Conservation (phyloP, 1,284 basidiomycete genomes). For the Nidula niveotomentosa region DNA sequence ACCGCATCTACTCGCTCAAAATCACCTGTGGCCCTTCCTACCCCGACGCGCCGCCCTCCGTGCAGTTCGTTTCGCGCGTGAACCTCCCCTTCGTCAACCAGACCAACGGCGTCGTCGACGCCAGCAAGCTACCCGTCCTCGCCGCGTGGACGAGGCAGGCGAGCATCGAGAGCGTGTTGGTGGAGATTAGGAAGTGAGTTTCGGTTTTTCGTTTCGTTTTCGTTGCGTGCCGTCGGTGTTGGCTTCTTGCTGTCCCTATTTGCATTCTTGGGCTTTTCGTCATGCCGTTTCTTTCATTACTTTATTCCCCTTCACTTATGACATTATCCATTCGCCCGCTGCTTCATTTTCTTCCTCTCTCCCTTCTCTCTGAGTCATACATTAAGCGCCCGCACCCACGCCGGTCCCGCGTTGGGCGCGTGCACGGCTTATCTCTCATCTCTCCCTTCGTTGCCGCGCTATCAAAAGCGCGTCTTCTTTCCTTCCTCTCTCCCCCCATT, state of each 20-base stretch:
- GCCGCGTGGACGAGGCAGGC: constrained; percentile 72
- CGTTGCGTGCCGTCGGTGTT: no score
- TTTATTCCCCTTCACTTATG: not conserved
- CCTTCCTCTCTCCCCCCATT: no score
- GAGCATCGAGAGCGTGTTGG: constrained; percentile 87
- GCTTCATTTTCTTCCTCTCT: no score
- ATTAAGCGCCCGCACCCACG: no score
- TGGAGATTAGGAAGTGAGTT: constrained; percentile 85
- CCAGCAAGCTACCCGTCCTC: constrained; percentile 68
- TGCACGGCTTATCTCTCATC: no score
- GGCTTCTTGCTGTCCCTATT: no score
- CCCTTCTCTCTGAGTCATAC: no score
- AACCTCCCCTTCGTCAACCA: constrained; percentile 94
- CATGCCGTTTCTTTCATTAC: not conserved
- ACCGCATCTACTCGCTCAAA: constrained; percentile 96
- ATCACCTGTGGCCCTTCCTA: constrained; percentile 86
- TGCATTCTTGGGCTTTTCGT: no score
- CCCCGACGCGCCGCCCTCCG: constrained; percentile 78
- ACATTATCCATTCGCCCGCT: not conserved
- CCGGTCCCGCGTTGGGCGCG: no score
- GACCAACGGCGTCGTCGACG: constrained; percentile 77
- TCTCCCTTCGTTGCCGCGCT: no score
- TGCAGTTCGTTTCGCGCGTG: constrained; percentile 87
- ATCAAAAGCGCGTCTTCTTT: no score
- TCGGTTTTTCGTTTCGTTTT: not conserved